Conservation (phyloP, 1,284 basidiomycete species). For the Sphaerobolus stellatus region DNA sequence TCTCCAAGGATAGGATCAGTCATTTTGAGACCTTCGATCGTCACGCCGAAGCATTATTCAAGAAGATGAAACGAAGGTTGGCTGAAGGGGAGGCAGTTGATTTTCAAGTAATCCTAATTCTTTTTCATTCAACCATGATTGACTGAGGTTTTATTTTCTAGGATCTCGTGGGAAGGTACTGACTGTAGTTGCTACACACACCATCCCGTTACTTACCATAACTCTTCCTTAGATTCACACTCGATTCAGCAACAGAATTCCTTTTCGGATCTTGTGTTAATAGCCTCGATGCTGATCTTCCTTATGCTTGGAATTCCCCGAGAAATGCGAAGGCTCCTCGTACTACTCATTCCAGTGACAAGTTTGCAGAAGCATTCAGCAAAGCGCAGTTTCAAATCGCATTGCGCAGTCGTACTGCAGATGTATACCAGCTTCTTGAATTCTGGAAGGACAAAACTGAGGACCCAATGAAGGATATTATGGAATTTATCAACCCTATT, state of each 20-base stretch:
- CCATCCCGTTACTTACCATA: not conserved
- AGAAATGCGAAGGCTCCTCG: not conserved
- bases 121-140: not conserved
- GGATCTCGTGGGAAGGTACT: conserved; percentile 36
- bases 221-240: conserved; percentile 44
- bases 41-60: conserved; percentile 42
- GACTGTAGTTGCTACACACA: not conserved
- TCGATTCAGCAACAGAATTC: conserved; percentile 54
- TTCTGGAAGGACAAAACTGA: conserved; percentile 45
- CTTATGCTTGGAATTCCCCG: conserved; percentile 36
- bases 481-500: conserved; percentile 37
- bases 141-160: conserved; percentile 20
- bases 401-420: conserved; percentile 36
- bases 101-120: conserved; percentile 40
- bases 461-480: conserved; percentile 47
- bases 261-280: conserved; percentile 45
- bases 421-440: conserved; percentile 51
- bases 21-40: conserved; percentile 56
- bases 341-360: conserved; percentile 10
- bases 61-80: conserved; percentile 40
- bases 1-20: conserved; percentile 50
- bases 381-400: conserved; percentile 41
- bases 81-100: conserved; percentile 47
- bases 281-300: conserved; percentile 41
- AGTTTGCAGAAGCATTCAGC: conserved; percentile 26